Percentiles rank a stretch among this genome's conserved stretches.
These are phyloP conservation scores for Nephelium lappaceum DNA, from an alignment of 345 rosid species.

Conservation along the genomic window DNA sequence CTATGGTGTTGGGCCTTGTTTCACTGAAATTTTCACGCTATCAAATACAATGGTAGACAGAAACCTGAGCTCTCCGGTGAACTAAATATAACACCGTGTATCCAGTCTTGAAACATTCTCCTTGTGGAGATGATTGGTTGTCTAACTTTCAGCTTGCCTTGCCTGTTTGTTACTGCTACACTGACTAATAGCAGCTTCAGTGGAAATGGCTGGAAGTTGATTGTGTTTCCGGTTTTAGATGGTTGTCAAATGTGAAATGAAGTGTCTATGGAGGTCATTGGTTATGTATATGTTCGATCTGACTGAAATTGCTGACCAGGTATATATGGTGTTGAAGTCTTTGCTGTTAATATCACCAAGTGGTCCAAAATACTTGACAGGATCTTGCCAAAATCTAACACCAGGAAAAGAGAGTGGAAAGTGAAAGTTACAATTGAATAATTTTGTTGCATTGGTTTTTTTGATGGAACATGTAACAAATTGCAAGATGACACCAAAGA, in stretches of 20 bases:
- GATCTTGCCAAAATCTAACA: background rate
- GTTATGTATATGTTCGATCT: too few relatives aligned
- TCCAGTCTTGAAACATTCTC: too few relatives aligned
- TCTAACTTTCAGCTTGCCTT: too few relatives aligned
- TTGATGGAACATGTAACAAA: background rate
- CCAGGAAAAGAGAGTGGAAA: background rate
- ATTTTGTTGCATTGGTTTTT: background rate
- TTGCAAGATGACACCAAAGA: background rate
- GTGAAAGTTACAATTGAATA: background rate
- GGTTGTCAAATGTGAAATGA: background rate
- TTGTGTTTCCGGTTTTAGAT: background rate
- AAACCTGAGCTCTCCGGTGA: too few relatives aligned
- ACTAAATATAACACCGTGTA: too few relatives aligned
- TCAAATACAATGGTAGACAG: background rate
- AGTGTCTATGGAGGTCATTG: background rate
- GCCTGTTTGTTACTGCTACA: too few relatives aligned
- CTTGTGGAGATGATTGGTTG: too few relatives aligned
- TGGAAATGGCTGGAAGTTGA: background rate
- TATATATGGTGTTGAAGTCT: too few relatives aligned
- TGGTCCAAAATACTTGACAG: background rate
- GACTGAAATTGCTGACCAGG: too few relatives aligned
- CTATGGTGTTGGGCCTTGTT: background rate
- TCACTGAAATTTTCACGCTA: background rate
- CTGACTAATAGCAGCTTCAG: background rate
- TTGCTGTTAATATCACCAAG: too few relatives aligned